Conservation (phyloP, 2,329 filamentous ascomycete genomes). For the Epichloe sibirici region DNA sequence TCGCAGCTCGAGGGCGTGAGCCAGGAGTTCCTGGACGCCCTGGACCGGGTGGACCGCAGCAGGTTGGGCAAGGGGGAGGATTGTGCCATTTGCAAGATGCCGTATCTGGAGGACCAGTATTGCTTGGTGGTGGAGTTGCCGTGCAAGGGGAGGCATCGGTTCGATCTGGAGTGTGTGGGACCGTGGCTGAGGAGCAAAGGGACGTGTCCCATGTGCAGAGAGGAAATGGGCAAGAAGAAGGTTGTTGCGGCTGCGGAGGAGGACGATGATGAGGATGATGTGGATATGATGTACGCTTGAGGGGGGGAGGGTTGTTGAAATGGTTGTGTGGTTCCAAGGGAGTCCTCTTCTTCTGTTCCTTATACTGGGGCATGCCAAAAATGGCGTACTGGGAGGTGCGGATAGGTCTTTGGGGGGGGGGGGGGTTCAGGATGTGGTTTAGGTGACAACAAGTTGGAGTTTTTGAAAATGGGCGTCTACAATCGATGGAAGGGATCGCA, state of each 20-base stretch:
- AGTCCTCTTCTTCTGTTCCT: neutral
- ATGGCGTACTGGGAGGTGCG: neutral
- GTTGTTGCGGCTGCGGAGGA: conserved; percentile 27
- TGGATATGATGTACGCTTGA: conserved; percentile 34
- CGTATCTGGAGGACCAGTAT: conserved; percentile 48
- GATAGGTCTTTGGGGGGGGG: neutral
- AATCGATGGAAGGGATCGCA: neutral
- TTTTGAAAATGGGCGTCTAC: neutral
- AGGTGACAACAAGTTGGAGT: neutral
- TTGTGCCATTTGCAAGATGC: conserved; percentile 53
- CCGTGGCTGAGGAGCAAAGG: conserved; percentile 54
- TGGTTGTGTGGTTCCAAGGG: neutral
- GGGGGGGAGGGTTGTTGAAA: neutral
- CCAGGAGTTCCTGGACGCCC: conserved; percentile 45
- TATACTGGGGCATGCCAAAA: neutral
- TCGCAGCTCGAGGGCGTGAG: conserved; percentile 39
- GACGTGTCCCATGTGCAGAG: conserved; percentile 50
- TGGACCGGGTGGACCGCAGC: conserved; percentile 46
- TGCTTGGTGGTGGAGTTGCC: conserved; percentile 53
- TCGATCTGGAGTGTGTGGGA: conserved; percentile 55
- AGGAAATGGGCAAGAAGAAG: conserved; percentile 45
- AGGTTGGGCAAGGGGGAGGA: conserved; percentile 35
- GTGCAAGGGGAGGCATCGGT: conserved; percentile 44
- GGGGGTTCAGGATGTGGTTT: neutral
- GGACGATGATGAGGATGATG: conserved; percentile 40